Conservation (phyloP, 108 stramenopile species). For the Conticribra weissflogii region DNA sequence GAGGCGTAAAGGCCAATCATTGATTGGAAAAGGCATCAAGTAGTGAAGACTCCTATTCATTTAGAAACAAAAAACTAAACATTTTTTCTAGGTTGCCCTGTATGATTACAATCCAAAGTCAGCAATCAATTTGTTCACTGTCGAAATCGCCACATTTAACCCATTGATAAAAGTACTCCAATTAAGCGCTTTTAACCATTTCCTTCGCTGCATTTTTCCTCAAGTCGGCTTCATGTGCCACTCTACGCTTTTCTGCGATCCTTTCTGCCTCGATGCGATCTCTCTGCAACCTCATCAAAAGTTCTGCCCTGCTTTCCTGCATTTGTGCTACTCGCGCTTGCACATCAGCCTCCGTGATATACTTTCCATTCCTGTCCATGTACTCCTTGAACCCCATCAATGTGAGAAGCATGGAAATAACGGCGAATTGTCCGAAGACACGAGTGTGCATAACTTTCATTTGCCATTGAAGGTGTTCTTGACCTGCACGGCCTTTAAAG, state of each 20-base stretch:
- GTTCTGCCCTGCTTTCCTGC: slow-evolving; percentile 55
- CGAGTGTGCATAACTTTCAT: slow-evolving; percentile 85
- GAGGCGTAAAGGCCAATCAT: no score
- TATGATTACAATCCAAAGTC: no score
- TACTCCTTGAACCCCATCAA: slow-evolving; percentile 86
- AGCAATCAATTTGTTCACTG: no score
- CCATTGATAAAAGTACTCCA: not conserved
- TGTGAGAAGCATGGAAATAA: slow-evolving; percentile 67
- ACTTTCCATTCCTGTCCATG: slow-evolving; percentile 81
- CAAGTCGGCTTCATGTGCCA: slow-evolving; percentile 41
- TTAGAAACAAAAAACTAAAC: no score
- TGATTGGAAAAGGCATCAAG: no score
- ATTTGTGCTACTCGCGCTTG: slow-evolving; percentile 73
- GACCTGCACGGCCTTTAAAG: slow-evolving; percentile 69
- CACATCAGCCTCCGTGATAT: slow-evolving; percentile 72
- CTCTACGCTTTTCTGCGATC: slow-evolving; percentile 37
- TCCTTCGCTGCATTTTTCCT: slow-evolving; percentile 25
- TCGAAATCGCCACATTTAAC: not conserved
- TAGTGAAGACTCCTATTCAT: no score
- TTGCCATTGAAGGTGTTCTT: slow-evolving; percentile 67
- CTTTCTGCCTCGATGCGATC: slow-evolving; percentile 40
- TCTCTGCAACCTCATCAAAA: slow-evolving; percentile 57
- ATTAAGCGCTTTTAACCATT: slow-evolving; percentile 3
- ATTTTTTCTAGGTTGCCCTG: no score
- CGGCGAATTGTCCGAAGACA: slow-evolving; percentile 86